Evolutionary conservation across 345 rosid genomes (phyloP).

Genomic region (Laguncularia racemosa): DNA sequence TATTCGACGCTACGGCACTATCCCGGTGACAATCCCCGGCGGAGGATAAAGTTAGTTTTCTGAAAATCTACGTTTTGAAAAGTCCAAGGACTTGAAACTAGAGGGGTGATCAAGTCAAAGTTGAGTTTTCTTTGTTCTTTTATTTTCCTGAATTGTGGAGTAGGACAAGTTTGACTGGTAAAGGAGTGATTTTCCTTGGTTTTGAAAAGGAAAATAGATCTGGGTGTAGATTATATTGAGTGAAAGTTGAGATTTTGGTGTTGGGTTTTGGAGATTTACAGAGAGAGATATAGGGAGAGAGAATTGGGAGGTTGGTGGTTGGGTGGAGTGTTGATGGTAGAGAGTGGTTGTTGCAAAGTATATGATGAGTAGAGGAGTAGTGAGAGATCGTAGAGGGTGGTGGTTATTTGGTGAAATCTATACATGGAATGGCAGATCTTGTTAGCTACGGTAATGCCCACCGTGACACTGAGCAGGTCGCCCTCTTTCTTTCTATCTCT

Average conservation of each 20-base stretch:
- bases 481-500: neutral
- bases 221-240: too few species aligned
- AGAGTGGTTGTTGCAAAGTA: constrained; percentile 24
- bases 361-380: constrained; percentile 86
- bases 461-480: constrained; percentile 80
- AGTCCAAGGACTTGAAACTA: too few species aligned
- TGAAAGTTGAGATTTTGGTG: neutral
- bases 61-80: neutral
- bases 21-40: constrained; percentile 3
- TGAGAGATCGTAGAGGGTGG: constrained; percentile 74
- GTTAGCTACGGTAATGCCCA: constrained; percentile 79
- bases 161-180: too few species aligned
- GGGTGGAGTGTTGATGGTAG: constrained; percentile 19
- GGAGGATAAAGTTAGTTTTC: constrained; percentile 4
- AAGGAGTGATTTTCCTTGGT: too few species aligned
- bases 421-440: constrained; percentile 99
- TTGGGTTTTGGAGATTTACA: neutral
- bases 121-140: too few species aligned
- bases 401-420: constrained; percentile 48
- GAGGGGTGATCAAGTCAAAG: too few species aligned
- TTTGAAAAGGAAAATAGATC: too few species aligned
- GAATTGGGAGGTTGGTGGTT: constrained; percentile 7
- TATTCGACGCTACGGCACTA: constrained; percentile 14
- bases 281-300: neutral
- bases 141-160: too few species aligned